phyloP scores from a whole-genome alignment of 805 yeast genomes.

The Yamadazyma philogaea region DNA sequence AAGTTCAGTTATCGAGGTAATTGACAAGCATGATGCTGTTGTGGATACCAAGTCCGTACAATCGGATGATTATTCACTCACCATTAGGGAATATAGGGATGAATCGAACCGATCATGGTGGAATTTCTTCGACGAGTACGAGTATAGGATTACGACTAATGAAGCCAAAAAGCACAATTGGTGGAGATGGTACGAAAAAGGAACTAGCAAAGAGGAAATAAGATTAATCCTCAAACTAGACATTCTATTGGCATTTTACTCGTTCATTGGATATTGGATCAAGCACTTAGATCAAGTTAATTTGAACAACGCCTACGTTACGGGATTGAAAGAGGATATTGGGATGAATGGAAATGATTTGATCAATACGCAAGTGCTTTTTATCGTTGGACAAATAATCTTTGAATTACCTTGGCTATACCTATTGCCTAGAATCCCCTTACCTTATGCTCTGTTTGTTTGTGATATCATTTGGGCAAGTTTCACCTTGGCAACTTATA shows the following conservation, averaged over 20 bases:
- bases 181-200: slow-evolving; percentile 25
- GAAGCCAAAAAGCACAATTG: slow-evolving; percentile 19
- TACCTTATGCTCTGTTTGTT: slow-evolving; percentile 14
- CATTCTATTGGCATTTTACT: slow-evolving; percentile 12
- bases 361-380: slow-evolving; percentile 24
- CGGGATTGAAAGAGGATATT: slow-evolving; percentile 32
- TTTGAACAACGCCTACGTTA: slow-evolving; percentile 24
- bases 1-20: slow-evolving; percentile 6
- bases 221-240: slow-evolving; percentile 30
- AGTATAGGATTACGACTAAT: slow-evolving; percentile 21
- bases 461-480: slow-evolving; percentile 21
- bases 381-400: slow-evolving; percentile 23
- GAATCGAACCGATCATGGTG: slow-evolving; percentile 53
- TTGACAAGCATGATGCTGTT: slow-evolving; percentile 4
- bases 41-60: not conserved
- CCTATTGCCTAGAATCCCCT: slow-evolving; percentile 19
- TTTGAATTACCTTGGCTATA: slow-evolving; percentile 26
- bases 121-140: slow-evolving; percentile 41
- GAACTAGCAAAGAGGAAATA: slow-evolving; percentile 27
- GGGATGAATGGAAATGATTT: slow-evolving; percentile 29
- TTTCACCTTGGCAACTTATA: slow-evolving; percentile 21
- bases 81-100: slow-evolving; percentile 34
- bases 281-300: slow-evolving; percentile 13
- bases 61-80: not conserved
- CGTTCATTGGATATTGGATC: slow-evolving; percentile 13